Conservation (phyloP, 805 yeast species). For the Candida nitratophila region DNA sequence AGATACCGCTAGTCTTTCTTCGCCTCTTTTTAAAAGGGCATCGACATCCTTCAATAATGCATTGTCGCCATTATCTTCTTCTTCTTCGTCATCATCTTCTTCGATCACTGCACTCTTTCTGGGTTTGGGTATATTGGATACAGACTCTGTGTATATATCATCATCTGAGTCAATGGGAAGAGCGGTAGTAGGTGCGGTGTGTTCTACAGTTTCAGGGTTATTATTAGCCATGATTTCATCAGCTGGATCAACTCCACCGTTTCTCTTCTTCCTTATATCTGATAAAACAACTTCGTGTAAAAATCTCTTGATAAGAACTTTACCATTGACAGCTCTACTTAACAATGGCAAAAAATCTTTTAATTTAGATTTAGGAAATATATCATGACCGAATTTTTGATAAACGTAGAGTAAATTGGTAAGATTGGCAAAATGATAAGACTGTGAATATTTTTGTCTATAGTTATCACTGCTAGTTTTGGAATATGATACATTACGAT, state of each 20-base stretch:
- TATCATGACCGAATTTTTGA: constrained; percentile 68
- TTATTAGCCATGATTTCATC: not conserved
- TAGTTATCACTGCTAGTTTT: constrained; percentile 8
- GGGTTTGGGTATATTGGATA: no score
- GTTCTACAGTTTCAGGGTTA: constrained; percentile 1
- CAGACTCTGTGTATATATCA: no score
- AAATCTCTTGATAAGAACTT: constrained; percentile 33
- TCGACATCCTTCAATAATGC: no score
- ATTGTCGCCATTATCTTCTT: not conserved
- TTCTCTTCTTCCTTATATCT: constrained; percentile 23
- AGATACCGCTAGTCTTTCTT: no score
- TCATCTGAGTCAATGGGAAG: no score
- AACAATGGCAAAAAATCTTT: constrained; percentile 56
- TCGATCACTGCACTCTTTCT: no score
- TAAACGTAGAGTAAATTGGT: constrained; percentile 45
- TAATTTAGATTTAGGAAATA: constrained; percentile 77
- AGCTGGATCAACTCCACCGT: not conserved
- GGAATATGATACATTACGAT: constrained; percentile 12
- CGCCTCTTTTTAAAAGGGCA: not conserved
- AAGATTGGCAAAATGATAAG: constrained; percentile 44
- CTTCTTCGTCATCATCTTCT: not conserved
- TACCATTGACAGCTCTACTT: constrained; percentile 38
- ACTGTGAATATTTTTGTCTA: constrained; percentile 17
- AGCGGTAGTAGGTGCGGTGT: no score
- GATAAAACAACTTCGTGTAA: constrained; percentile 31